These are phyloP conservation scores for Nicotiana noctiflora DNA, from an alignment of 257 asterid species.

Conservation along the genomic window DNA sequence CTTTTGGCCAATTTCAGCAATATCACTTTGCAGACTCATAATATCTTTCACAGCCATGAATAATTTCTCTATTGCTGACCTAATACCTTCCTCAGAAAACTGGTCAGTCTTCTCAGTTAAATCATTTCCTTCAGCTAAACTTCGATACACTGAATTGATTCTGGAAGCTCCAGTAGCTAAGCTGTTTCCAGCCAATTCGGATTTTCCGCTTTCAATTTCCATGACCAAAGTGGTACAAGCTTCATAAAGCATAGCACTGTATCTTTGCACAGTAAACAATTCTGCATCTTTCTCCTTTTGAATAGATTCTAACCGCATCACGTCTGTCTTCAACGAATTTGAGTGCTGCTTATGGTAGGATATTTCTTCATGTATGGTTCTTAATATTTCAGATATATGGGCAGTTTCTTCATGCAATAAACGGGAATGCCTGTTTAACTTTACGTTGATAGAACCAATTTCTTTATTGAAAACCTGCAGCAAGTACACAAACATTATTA, in stretches of 20 bases:
- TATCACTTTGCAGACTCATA: slow-evolving; percentile 46
- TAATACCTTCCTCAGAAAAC: slow-evolving; percentile 42
- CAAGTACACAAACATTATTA: slow-evolving; percentile 10
- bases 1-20: slow-evolving; percentile 52
- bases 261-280: slow-evolving; percentile 40
- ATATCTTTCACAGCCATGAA: slow-evolving; percentile 49
- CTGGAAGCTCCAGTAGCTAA: slow-evolving; percentile 31
- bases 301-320: slow-evolving; percentile 36
- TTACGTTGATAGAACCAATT: slow-evolving; percentile 50
- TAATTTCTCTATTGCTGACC: slow-evolving; percentile 40
- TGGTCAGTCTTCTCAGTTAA: slow-evolving; percentile 18
- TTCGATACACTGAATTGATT: slow-evolving; percentile 27
- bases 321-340: slow-evolving; percentile 46
- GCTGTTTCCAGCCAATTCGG: slow-evolving; percentile 32
- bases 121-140: slow-evolving; percentile 25
- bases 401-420: slow-evolving; percentile 53
- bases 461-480: slow-evolving; percentile 53
- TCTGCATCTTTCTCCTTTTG: slow-evolving; percentile 65
- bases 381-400: slow-evolving; percentile 43
- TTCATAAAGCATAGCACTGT: slow-evolving; percentile 45
- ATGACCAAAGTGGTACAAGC: slow-evolving; percentile 52
- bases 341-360: slow-evolving; percentile 43
- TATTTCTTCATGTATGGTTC: slow-evolving; percentile 39
- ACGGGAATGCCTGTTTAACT: slow-evolving; percentile 45
- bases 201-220: slow-evolving; percentile 57